Conservation (phyloP, 2,329 filamentous ascomycete species). For the Talaromyces sp. region DNA sequence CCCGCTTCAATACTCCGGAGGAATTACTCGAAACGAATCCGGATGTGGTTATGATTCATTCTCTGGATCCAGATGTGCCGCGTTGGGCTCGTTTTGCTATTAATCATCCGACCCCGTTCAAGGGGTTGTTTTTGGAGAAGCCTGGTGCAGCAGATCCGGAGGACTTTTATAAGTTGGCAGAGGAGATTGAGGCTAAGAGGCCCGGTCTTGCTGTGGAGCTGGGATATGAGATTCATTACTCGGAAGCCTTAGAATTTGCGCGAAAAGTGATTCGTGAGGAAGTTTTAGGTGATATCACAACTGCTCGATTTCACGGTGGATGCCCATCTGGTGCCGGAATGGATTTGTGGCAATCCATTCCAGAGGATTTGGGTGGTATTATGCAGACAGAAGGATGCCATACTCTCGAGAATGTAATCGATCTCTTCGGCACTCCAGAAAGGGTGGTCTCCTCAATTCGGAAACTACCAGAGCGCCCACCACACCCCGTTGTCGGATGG, state of each 20-base stretch:
- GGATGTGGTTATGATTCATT: constrained; percentile 22
- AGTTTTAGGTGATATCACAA: constrained; percentile 21
- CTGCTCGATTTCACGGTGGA: constrained; percentile 22
- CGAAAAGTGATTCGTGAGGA: constrained; percentile 19
- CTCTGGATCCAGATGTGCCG: constrained; percentile 21
- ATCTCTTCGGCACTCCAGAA: constrained; percentile 20
- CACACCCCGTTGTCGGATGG: constrained; percentile 20
- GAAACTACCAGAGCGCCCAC: constrained; percentile 18
- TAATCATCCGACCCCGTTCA: constrained; percentile 19
- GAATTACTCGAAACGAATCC: constrained; percentile 20
- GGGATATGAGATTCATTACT: constrained; percentile 22
- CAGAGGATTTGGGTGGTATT: constrained; percentile 17
- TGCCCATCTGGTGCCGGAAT: constrained; percentile 21
- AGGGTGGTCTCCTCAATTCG: constrained; percentile 21
- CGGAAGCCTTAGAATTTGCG: constrained; percentile 19
- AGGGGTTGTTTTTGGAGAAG: constrained; percentile 21
- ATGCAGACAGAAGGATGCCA: constrained; percentile 20
- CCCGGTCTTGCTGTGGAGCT: constrained; percentile 18
- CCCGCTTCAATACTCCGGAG: constrained; percentile 16
- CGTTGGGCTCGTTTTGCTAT: constrained; percentile 21
- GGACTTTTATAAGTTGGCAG: constrained; percentile 20
- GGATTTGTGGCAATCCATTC: constrained; percentile 21
- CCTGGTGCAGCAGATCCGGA: constrained; percentile 20
- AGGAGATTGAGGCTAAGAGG: constrained; percentile 18
- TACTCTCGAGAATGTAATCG: constrained; percentile 19